phyloP scores from a whole-genome alignment of 345 rosid genomes.

The Syzygium jambos region DNA sequence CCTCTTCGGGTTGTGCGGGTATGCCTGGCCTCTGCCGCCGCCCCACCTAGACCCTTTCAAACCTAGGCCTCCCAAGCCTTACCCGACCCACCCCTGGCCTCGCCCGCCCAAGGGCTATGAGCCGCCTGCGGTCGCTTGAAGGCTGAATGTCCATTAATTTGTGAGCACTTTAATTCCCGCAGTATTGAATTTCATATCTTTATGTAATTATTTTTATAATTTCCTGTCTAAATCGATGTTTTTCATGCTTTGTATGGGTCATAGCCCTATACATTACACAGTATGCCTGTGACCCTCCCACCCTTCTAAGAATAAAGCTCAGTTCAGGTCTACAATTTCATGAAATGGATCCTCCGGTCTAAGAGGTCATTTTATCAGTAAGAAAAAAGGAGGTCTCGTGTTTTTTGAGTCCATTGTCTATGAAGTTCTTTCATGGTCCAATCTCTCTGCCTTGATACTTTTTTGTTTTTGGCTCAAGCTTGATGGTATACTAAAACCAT shows the following conservation, averaged over 20 bases:
- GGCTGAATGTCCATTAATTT: background rate
- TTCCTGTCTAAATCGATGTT: background rate
- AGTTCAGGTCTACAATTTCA: background rate
- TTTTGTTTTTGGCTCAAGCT: background rate
- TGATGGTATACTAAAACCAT: background rate
- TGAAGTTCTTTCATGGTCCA: background rate
- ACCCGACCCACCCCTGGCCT: background rate
- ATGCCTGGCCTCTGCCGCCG: constrained; percentile 17
- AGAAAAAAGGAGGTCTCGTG: background rate
- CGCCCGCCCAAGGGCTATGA: background rate
- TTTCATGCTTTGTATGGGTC: background rate
- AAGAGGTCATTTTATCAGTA: background rate
- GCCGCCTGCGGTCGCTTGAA: background rate
- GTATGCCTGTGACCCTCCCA: background rate
- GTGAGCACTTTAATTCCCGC: background rate
- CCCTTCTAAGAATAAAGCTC: background rate
- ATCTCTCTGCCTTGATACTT: background rate
- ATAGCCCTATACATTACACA: background rate
- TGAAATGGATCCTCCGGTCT: background rate
- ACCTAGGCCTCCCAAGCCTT: constrained; percentile 3
- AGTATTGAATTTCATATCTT: background rate
- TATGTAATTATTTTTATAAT: background rate
- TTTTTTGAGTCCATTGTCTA: background rate
- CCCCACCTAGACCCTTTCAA: constrained; percentile 11
- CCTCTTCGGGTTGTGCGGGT: constrained; percentile 50